Evolutionary conservation across 2,329 filamentous ascomycete species (phyloP).

Genomic region (Pseudogymnoascus sp.): DNA sequence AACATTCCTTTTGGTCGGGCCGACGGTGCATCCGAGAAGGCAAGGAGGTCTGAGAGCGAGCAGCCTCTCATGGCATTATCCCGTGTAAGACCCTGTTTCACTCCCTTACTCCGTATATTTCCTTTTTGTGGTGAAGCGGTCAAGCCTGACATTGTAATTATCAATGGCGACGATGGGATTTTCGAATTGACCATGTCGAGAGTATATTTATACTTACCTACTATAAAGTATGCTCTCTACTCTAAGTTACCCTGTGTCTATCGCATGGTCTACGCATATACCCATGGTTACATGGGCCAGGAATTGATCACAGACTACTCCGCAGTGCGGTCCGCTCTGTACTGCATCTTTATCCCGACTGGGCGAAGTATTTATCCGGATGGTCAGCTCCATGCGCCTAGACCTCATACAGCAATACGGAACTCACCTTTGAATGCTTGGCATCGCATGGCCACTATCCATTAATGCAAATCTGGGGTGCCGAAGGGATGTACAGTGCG

Average conservation of each 20-base stretch:
- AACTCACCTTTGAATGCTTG: neutral
- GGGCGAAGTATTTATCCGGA: constrained; percentile 3
- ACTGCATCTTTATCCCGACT: neutral
- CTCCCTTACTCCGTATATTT: neutral
- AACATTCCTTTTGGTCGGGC: neutral
- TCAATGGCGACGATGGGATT: neutral
- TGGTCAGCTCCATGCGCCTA: neutral
- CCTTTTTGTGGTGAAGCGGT: neutral
- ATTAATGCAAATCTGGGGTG: neutral
- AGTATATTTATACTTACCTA: neutral
- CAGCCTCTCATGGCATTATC: neutral
- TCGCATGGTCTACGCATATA: neutral
- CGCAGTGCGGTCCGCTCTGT: neutral
- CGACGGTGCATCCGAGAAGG: neutral
- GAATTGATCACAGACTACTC: neutral
- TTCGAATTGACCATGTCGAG: neutral
- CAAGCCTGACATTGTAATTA: neutral
- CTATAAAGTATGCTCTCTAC: neutral
- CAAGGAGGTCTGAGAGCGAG: neutral
- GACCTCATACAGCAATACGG: neutral
- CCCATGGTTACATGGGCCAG: neutral
- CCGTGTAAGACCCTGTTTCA: neutral
- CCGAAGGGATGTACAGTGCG: neutral
- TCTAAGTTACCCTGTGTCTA: neutral
- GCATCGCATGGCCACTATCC: constrained; percentile 1